These are phyloP conservation scores for Carpinus viminea DNA, from an alignment of 306 rosid genomes.

Conservation along the genomic window DNA sequence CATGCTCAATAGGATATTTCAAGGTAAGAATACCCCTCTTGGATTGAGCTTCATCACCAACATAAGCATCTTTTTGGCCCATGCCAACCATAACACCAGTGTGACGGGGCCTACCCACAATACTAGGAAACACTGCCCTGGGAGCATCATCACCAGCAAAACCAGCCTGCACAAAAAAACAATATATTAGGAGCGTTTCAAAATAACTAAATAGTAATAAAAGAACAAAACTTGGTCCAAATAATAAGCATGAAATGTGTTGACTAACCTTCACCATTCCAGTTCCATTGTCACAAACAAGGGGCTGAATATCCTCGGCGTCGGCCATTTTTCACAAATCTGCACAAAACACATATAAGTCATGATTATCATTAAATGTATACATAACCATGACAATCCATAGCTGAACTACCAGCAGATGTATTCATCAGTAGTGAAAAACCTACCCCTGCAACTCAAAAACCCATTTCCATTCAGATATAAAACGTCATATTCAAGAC, in stretches of 20 bases:
- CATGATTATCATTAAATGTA: neutral
- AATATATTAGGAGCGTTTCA: neutral
- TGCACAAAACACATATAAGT: neutral
- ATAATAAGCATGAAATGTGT: neutral
- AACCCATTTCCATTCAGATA: neutral
- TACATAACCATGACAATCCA: neutral
- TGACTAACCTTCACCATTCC: constrained; percentile 95
- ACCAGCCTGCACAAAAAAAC: constrained; percentile 61
- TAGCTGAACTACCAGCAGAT: neutral
- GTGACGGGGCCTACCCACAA: constrained; percentile 95
- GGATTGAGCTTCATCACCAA: constrained; percentile 96
- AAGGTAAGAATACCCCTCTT: constrained; percentile 97
- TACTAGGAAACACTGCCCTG: constrained; percentile 95
- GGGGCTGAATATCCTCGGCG: constrained; percentile 94
- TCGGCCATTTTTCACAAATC: constrained; percentile 79
- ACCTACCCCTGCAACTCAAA: neutral
- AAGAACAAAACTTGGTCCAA: neutral
- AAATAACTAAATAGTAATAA: neutral
- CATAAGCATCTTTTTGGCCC: constrained; percentile 99
- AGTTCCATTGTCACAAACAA: constrained; percentile 96
- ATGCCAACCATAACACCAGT: constrained; percentile 99
- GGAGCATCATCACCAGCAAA: constrained; percentile 99
- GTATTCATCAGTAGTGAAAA: neutral
- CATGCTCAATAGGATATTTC: constrained; percentile 96
- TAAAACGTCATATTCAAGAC: neutral